These are phyloP conservation scores for Microbotryomycetes sp. DNA, from an alignment of 1,284 basidiomycete genomes.

Conservation along the genomic window DNA sequence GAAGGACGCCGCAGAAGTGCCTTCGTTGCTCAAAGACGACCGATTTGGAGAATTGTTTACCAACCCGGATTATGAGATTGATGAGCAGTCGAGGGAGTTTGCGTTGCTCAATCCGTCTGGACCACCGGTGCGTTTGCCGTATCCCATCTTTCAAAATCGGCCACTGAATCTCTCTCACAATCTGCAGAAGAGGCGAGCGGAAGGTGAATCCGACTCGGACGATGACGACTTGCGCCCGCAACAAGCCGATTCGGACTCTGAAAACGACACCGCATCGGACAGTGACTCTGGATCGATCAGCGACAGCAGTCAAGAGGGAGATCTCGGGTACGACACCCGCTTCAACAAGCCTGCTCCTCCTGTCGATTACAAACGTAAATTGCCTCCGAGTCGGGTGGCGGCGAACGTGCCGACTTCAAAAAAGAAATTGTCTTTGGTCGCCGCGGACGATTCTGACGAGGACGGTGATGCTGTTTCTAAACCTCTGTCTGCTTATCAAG, in stretches of 20 bases:
- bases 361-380: conserved; percentile 15
- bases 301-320: conserved; percentile 25
- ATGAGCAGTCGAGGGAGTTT: conserved; percentile 78
- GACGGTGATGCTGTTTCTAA: conserved; percentile 7
- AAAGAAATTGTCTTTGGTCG: conserved; percentile 25
- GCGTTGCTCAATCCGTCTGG: conserved; percentile 83
- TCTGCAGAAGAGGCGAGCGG: conserved; percentile 35
- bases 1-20: conserved; percentile 42
- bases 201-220: conserved; percentile 37
- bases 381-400: conserved; percentile 10
- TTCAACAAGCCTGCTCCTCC: conserved; percentile 7
- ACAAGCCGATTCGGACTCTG: conserved; percentile 46
- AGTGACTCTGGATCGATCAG: conserved; percentile 3
- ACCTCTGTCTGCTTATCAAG: conserved; percentile 18
- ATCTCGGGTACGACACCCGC: conserved; percentile 41
- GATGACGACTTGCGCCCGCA: conserved; percentile 47
- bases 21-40: conserved; percentile 66
- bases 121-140: conserved; percentile 45
- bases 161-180: conserved; percentile 2
- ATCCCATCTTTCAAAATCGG: conserved; percentile 1
- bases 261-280: conserved; percentile 45
- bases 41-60: conserved; percentile 89
- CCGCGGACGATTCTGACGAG: conserved; percentile 27
- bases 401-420: conserved; percentile 13
- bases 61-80: conserved; percentile 89